phyloP scores from a whole-genome alignment of 305 asterid genomes.

The Petunia hybrid region DNA sequence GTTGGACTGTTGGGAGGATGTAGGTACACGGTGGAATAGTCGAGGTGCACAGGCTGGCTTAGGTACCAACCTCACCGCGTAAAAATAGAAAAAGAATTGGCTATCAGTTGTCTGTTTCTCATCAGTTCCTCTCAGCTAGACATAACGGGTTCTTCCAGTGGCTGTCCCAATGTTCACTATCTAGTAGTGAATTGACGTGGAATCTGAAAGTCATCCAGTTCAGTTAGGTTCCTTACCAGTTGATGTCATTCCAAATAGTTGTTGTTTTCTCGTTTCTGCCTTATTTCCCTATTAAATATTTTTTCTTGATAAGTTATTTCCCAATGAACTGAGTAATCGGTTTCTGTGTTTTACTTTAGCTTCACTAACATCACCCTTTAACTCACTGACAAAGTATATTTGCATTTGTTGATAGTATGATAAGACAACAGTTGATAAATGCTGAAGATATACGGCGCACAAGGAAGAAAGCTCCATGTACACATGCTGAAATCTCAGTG shows the following conservation, averaged over 20 bases:
- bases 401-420: constrained; percentile 61
- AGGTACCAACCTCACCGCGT: background rate
- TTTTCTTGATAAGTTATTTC: constrained; percentile 18
- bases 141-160: constrained; percentile 18
- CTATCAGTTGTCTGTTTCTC: background rate
- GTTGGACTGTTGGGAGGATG: background rate
- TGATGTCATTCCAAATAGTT: constrained; percentile 10
- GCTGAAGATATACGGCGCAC: constrained; percentile 90
- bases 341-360: constrained; percentile 1
- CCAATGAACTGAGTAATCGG: background rate
- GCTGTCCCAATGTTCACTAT: background rate
- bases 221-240: constrained; percentile 5
- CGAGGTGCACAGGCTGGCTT: background rate
- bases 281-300: background rate
- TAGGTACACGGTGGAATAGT: background rate
- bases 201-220: background rate
- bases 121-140: background rate
- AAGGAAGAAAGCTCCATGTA: constrained; percentile 98
- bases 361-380: background rate
- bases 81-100: background rate
- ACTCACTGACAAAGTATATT: constrained; percentile 35
- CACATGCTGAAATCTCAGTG: constrained; percentile 76
- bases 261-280: background rate
- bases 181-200: background rate
- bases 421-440: constrained; percentile 81